Percentiles rank a stretch among this genome's conserved stretches.
Conservation (phyloP, 2,329 filamentous ascomycete genomes). For the Penicillium rolfsii region DNA sequence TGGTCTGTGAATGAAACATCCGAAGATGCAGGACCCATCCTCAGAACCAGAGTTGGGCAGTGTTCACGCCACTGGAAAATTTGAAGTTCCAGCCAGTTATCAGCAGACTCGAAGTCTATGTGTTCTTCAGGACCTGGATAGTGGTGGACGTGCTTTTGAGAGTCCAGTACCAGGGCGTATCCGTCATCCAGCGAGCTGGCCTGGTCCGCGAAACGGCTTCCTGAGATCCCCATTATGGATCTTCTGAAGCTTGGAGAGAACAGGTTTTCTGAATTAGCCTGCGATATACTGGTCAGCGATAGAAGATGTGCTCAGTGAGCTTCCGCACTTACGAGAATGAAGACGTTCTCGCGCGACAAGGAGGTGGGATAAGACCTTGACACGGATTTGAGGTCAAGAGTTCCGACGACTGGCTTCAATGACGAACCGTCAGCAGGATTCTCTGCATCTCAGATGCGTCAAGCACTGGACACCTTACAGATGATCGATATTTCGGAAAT, state of each 20-base stretch:
- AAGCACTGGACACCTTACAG: background rate
- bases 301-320: background rate
- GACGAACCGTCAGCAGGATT: background rate
- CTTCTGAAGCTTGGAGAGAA: background rate
- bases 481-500: background rate
- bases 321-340: background rate
- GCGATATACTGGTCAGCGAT: background rate
- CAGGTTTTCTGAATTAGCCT: background rate
- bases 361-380: background rate
- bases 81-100: conserved; percentile 1
- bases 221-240: conserved; percentile 3
- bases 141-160: background rate
- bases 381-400: background rate
- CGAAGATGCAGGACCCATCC: background rate
- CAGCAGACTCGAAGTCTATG: background rate
- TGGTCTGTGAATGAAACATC: background rate
- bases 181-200: background rate
- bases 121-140: background rate
- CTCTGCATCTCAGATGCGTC: background rate
- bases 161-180: background rate
- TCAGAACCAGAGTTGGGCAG: background rate
- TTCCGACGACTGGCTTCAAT: background rate
- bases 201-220: background rate
- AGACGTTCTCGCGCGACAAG: background rate
- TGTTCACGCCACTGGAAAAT: conserved; percentile 2